These are phyloP conservation scores for Cladosporium sp. DNA, from an alignment of 2,329 filamentous ascomycete species.

Conservation along the genomic window DNA sequence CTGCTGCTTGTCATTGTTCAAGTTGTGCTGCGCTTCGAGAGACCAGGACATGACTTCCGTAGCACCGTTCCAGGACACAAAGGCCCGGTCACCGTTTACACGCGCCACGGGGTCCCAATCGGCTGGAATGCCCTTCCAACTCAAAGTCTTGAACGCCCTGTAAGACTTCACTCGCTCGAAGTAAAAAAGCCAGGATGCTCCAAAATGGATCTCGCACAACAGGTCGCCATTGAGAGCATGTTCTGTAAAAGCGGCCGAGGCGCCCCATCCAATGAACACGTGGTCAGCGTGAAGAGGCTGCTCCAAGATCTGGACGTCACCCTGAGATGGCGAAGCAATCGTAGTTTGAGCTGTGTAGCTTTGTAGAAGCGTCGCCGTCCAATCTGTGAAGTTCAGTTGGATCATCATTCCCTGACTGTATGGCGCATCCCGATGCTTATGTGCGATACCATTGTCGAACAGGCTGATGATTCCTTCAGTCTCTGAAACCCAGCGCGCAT, in stretches of 20 bases:
- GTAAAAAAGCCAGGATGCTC: conserved; percentile 21
- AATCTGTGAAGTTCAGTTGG: conserved; percentile 28
- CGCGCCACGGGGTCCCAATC: conserved; percentile 18
- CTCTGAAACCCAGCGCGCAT: conserved; percentile 29
- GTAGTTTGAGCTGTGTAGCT: conserved; percentile 13
- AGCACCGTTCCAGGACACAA: conserved; percentile 25
- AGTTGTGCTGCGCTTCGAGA: conserved; percentile 13
- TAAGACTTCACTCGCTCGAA: conserved; percentile 32
- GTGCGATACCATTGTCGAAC: conserved; percentile 48
- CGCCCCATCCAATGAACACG: conserved; percentile 23
- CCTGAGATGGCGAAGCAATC: conserved; percentile 46
- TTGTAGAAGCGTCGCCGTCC: conserved; percentile 42
- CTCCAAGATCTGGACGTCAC: conserved; percentile 46
- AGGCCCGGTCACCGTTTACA: conserved; percentile 9
- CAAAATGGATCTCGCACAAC: conserved; percentile 23
- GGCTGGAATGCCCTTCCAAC: conserved; percentile 23
- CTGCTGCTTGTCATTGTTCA: neutral
- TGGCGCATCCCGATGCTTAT: conserved; percentile 30
- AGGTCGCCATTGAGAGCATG: conserved; percentile 19
- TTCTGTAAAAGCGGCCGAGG: conserved; percentile 22
- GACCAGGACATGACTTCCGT: conserved; percentile 22
- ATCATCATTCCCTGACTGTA: conserved; percentile 38
- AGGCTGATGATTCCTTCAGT: conserved; percentile 25
- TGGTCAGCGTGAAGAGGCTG: conserved; percentile 11
- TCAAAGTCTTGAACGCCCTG: conserved; percentile 30